A percentile compares a stretch with the other conserved stretches of the same genome.
phyloP scores from a whole-genome alignment of 1,139 yeast genomes.

The Saccharomyces hybrid region DNA sequence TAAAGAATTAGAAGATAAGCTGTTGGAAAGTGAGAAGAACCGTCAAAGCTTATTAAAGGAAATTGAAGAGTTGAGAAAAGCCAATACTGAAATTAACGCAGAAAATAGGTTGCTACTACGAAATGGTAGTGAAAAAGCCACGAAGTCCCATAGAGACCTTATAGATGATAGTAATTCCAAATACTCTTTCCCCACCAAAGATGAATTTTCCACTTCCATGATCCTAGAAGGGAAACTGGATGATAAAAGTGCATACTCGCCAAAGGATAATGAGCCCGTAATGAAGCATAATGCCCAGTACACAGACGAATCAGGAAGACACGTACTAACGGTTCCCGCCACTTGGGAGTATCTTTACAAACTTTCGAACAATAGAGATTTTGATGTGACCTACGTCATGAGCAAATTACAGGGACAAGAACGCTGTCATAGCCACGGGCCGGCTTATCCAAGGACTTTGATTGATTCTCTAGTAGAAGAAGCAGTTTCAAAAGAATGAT shows the following conservation, averaged over 20 bases:
- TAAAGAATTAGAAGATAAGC: slow-evolving; percentile 56
- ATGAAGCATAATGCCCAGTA: background rate
- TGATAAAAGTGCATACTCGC: background rate
- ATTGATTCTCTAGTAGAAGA: slow-evolving; percentile 1
- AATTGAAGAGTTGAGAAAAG: slow-evolving; percentile 41
- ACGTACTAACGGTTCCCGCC: slow-evolving; percentile 2
- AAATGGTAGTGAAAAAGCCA: slow-evolving; percentile 10
- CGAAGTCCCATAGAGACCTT: background rate
- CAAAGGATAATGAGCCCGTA: background rate
- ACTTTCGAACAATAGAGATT: slow-evolving; percentile 1
- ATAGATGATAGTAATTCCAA: slow-evolving; percentile 1
- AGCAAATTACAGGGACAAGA: slow-evolving; percentile 2
- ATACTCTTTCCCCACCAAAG: slow-evolving; percentile 26
- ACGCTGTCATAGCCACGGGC: slow-evolving; percentile 2
- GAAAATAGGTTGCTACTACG: slow-evolving; percentile 44
- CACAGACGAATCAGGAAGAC: background rate
- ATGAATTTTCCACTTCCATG: slow-evolving; percentile 14
- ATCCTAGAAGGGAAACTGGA: slow-evolving; percentile 4
- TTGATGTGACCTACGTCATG: slow-evolving; percentile 4
- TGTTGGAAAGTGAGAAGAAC: slow-evolving; percentile 54
- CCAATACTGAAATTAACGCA: slow-evolving; percentile 36
- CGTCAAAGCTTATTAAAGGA: slow-evolving; percentile 45
- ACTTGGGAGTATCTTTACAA: slow-evolving; percentile 5
- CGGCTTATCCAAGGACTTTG: slow-evolving; percentile 3
- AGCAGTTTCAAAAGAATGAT: background rate